phyloP scores from a whole-genome alignment of 179 eudicot genomes.

The Beta lomatogona region DNA sequence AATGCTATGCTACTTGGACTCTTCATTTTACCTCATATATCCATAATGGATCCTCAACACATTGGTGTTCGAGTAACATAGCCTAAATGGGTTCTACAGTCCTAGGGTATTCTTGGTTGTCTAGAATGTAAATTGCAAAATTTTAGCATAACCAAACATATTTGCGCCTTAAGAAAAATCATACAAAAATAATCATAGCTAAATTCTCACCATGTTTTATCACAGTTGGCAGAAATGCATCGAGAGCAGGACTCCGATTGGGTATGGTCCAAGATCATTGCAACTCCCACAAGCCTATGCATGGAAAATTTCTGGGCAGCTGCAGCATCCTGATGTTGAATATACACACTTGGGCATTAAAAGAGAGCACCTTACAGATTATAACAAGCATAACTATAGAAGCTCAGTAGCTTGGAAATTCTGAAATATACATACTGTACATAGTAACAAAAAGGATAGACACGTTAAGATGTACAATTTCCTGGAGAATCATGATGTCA shows the following conservation, averaged over 20 bases:
- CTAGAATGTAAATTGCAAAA: background rate
- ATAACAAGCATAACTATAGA: conserved; percentile 1
- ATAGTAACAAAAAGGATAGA: conserved; percentile 21
- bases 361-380: background rate
- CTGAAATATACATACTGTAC: conserved; percentile 16
- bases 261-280: conserved; percentile 73
- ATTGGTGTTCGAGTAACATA: no score
- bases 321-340: conserved; percentile 47
- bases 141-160: background rate
- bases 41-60: no score
- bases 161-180: background rate
- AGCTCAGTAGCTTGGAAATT: background rate
- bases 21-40: no score
- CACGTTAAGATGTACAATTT: background rate
- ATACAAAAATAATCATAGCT: background rate
- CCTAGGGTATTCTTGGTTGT: background rate
- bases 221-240: conserved; percentile 79
- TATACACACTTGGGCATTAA: background rate
- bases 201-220: conserved; percentile 24
- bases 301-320: conserved; percentile 57
- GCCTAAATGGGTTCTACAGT: no score
- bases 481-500: background rate
- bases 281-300: conserved; percentile 76
- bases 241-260: conserved; percentile 45
- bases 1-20: no score